A percentile compares a stretch with the other conserved stretches of the same genome.
Conservation (phyloP, 2,329 filamentous ascomycete species). For the Fonsecaea nubica region DNA sequence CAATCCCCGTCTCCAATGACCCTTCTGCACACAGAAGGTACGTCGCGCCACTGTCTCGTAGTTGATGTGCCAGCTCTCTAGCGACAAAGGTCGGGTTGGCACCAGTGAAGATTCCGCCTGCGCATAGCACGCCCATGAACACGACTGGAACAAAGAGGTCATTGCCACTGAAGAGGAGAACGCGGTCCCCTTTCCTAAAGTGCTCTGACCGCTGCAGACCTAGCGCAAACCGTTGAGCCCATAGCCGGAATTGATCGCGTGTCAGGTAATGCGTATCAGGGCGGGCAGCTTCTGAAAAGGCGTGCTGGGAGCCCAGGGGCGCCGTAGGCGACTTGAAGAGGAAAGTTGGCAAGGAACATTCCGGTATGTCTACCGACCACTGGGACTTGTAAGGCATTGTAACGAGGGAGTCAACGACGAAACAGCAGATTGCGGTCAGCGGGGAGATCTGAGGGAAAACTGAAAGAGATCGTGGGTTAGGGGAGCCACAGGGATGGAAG, state of each 20-base stretch:
- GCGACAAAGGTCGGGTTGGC: slow-evolving; percentile 71
- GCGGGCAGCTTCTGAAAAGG: slow-evolving; percentile 66
- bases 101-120: slow-evolving; percentile 74
- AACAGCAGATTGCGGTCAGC: neutral
- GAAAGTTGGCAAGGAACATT: slow-evolving; percentile 53
- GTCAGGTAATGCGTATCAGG: slow-evolving; percentile 70
- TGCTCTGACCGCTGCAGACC: slow-evolving; percentile 65
- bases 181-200: slow-evolving; percentile 68
- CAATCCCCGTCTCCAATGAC: slow-evolving; percentile 35
- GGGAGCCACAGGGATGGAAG: neutral
- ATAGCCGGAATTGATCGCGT: slow-evolving; percentile 65
- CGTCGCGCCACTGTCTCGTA: slow-evolving; percentile 70
- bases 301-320: slow-evolving; percentile 45
- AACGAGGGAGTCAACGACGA: slow-evolving; percentile 5
- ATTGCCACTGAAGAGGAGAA: slow-evolving; percentile 74
- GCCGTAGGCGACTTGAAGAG: slow-evolving; percentile 54
- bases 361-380: slow-evolving; percentile 50
- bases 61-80: slow-evolving; percentile 74
- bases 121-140: slow-evolving; percentile 73
- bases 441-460: neutral
- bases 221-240: slow-evolving; percentile 70
- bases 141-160: slow-evolving; percentile 71
- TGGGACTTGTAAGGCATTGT: slow-evolving; percentile 57
- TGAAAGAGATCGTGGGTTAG: neutral
- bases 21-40: slow-evolving; percentile 63